These are phyloP conservation scores for Neurospora crassa DNA, from an alignment of 2,329 filamentous ascomycete species.

Conservation along the genomic window DNA sequence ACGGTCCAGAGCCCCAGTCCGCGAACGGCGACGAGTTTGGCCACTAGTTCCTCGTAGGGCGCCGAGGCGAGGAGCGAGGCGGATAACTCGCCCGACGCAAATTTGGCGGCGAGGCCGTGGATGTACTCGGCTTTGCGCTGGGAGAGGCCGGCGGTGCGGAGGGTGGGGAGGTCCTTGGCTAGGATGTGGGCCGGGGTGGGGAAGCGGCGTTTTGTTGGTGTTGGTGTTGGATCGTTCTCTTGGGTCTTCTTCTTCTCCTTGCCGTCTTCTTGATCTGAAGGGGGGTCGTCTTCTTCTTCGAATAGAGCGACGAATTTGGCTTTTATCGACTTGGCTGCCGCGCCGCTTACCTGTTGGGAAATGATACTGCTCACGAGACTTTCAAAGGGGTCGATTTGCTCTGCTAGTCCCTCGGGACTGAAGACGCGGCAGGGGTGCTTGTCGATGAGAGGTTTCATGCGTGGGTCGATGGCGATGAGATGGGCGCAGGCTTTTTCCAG, in stretches of 20 bases:
- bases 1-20: slow-evolving; percentile 87
- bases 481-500: slow-evolving; percentile 68
- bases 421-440: slow-evolving; percentile 71
- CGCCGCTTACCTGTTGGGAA: slow-evolving; percentile 90
- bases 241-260: neutral
- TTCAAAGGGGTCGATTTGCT: slow-evolving; percentile 81
- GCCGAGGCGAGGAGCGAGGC: slow-evolving; percentile 68
- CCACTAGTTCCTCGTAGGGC: slow-evolving; percentile 76
- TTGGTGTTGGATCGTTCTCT: neutral
- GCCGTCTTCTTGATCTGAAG: slow-evolving; percentile 1
- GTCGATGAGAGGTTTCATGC: slow-evolving; percentile 62
- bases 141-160: slow-evolving; percentile 81
- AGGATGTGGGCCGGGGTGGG: slow-evolving; percentile 69
- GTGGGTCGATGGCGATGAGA: slow-evolving; percentile 62
- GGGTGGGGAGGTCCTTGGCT: slow-evolving; percentile 47
- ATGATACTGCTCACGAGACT: slow-evolving; percentile 81
- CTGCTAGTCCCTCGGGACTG: slow-evolving; percentile 69
- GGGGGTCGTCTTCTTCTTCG: slow-evolving; percentile 17
- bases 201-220: slow-evolving; percentile 36
- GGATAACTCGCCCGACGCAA: slow-evolving; percentile 63
- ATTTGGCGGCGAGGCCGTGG: slow-evolving; percentile 74
- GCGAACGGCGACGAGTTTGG: slow-evolving; percentile 73
- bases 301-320: slow-evolving; percentile 75
- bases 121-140: slow-evolving; percentile 96
- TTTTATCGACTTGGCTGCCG: slow-evolving; percentile 83